Percentiles rank a stretch among this genome's conserved stretches.
These are phyloP conservation scores for Trichoderma endophyticum DNA, from an alignment of 2,329 filamentous ascomycete species.

Conservation along the genomic window DNA sequence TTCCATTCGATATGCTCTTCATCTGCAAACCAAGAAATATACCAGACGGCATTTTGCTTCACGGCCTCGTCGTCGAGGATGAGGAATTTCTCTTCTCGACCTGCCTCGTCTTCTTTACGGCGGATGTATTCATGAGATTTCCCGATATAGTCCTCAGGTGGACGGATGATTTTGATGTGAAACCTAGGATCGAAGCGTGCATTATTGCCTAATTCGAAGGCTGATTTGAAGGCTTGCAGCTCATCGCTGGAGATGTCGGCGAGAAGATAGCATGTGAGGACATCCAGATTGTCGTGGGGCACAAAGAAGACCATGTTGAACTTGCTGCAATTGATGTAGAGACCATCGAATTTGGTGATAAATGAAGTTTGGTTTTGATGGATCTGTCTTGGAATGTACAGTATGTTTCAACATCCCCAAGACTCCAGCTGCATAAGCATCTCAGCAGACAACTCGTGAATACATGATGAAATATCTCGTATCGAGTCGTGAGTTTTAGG, in stretches of 20 bases:
- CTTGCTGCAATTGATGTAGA: not conserved
- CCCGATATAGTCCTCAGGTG: constrained; percentile 22
- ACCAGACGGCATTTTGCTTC: constrained; percentile 23
- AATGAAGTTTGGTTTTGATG: not conserved
- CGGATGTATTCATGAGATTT: constrained; percentile 25
- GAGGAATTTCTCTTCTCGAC: constrained; percentile 21
- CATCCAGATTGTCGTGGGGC: not conserved
- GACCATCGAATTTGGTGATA: not conserved
- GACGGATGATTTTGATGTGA: constrained; percentile 24
- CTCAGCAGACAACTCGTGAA: not conserved
- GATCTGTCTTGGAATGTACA: not conserved
- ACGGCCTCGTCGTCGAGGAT: constrained; percentile 22
- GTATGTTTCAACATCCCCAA: not conserved
- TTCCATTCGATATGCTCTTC: not conserved
- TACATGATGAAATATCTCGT: not conserved
- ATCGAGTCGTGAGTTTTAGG: not conserved
- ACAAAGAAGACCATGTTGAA: constrained; percentile 4
- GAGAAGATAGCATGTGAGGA: constrained; percentile 7
- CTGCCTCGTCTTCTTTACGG: constrained; percentile 22
- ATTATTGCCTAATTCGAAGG: constrained; percentile 24
- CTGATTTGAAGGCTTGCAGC: constrained; percentile 19
- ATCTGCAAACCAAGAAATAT: constrained; percentile 22
- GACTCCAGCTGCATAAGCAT: not conserved
- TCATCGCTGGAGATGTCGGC: not conserved
- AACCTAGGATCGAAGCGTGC: constrained; percentile 23